A percentile compares a stretch with the other conserved stretches of the same genome.
phyloP scores from a whole-genome alignment of 2,329 filamentous ascomycete species.

The Colletotrichum musicola region DNA sequence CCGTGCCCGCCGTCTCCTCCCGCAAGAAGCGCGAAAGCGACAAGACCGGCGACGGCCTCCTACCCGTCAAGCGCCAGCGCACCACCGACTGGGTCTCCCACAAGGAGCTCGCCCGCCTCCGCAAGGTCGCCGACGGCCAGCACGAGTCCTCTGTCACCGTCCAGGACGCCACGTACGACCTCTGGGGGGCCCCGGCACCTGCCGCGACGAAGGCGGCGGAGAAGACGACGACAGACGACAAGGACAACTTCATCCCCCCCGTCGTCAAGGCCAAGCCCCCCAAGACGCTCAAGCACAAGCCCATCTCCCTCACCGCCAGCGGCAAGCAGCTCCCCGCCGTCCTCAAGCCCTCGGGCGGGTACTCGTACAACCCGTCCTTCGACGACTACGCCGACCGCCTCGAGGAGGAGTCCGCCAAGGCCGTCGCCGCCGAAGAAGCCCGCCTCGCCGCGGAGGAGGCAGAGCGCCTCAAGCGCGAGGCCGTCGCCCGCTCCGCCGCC shows the following conservation, averaged over 20 bases:
- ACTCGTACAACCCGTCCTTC: conserved; percentile 93
- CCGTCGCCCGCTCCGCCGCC: conserved; percentile 76
- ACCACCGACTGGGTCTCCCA: conserved; percentile 83
- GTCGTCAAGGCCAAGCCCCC: conserved; percentile 78
- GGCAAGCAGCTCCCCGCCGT: conserved; percentile 86
- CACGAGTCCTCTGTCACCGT: conserved; percentile 67
- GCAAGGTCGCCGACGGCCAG: conserved; percentile 81
- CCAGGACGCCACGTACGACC: conserved; percentile 79
- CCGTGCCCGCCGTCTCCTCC: conserved; percentile 80
- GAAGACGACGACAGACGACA: conserved; percentile 55
- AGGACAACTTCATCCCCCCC: conserved; percentile 73
- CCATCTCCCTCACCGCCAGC: conserved; percentile 84
- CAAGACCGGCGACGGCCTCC: conserved; percentile 78
- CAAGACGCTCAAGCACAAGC: conserved; percentile 78
- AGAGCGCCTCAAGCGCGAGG: conserved; percentile 76
- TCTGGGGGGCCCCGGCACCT: conserved; percentile 73
- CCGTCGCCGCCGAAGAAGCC: conserved; percentile 81
- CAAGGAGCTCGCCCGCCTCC: conserved; percentile 85
- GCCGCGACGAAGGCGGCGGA: conserved; percentile 45
- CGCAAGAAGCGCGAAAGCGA: conserved; percentile 73
- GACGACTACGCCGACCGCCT: conserved; percentile 86
- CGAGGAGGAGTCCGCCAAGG: conserved; percentile 80
- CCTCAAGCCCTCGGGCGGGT: conserved; percentile 81
- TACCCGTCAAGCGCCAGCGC: conserved; percentile 81
- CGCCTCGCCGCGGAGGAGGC: conserved; percentile 76